phyloP scores from a whole-genome alignment of 2,329 filamentous ascomycete genomes.

The Neopestalotiopsis clavispora region DNA sequence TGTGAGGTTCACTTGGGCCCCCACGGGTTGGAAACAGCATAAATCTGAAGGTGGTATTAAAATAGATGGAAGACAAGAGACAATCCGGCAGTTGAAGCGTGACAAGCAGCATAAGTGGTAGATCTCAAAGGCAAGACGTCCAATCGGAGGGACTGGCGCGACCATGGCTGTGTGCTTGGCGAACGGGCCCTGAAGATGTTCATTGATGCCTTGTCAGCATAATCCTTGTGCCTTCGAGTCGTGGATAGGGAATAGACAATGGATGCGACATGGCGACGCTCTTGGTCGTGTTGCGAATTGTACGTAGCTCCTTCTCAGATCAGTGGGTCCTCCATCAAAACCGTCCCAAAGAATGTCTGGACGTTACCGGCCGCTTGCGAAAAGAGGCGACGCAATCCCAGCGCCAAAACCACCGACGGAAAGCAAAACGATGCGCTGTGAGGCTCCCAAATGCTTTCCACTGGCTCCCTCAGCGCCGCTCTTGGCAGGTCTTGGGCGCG shows the following conservation, averaged over 20 bases:
- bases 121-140: not conserved
- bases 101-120: not conserved
- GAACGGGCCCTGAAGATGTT: not conserved
- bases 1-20: not conserved
- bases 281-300: not conserved
- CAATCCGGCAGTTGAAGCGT: conserved; percentile 6
- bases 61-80: conserved; percentile 12
- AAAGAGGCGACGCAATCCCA: not conserved
- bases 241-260: not conserved
- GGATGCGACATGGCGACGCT: too few relatives aligned
- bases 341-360: too few relatives aligned
- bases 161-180: conserved; percentile 5
- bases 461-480: not conserved
- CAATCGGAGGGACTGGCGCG: conserved; percentile 15
- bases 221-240: not conserved
- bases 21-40: conserved; percentile 17
- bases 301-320: not conserved
- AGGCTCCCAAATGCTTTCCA: conserved; percentile 3
- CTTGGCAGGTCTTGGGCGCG: conserved; percentile 15
- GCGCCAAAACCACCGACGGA: too few relatives aligned
- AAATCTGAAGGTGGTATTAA: not conserved
- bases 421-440: not conserved
- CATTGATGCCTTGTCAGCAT: not conserved
- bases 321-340: not conserved
- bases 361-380: not conserved